A percentile compares a stretch with the other conserved stretches of the same genome.
Conservation (phyloP, 371 early-diverging fungal genomes). For the Mucor racemosus region DNA sequence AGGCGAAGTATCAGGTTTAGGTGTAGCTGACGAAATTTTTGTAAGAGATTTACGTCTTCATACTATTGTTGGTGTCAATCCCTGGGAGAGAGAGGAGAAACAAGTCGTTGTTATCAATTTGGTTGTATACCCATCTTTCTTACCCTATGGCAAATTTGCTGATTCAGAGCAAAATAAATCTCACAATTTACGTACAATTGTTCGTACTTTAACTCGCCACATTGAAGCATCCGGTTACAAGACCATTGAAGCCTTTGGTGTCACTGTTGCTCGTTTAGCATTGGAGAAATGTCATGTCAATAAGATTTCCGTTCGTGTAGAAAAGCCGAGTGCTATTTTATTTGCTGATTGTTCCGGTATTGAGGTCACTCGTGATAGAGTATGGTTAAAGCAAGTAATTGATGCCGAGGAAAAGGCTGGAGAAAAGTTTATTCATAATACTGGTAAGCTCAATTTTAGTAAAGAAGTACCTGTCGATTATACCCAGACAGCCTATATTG, state of each 20-base stretch:
- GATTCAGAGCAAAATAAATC: slow-evolving; percentile 62
- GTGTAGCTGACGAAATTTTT: slow-evolving; percentile 64
- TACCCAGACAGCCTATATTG: slow-evolving; percentile 68
- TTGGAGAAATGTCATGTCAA: slow-evolving; percentile 82
- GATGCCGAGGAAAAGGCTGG: slow-evolving; percentile 38
- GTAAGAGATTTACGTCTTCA: slow-evolving; percentile 80
- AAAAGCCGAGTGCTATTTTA: slow-evolving; percentile 91
- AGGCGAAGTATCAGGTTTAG: slow-evolving; percentile 52
- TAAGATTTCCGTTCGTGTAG: slow-evolving; percentile 85
- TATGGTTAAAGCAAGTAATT: slow-evolving; percentile 48
- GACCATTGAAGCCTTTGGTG: slow-evolving; percentile 85
- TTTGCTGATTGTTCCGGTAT: slow-evolving; percentile 93
- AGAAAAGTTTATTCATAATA: slow-evolving; percentile 34
- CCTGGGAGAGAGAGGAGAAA: slow-evolving; percentile 95
- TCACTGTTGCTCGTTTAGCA: slow-evolving; percentile 71
- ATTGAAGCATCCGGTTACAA: slow-evolving; percentile 79
- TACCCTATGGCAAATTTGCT: slow-evolving; percentile 46
- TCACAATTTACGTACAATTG: slow-evolving; percentile 86
- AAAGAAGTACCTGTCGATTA: slow-evolving; percentile 45
- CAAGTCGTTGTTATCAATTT: slow-evolving; percentile 88
- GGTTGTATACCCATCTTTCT: slow-evolving; percentile 66
- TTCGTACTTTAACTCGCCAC: slow-evolving; percentile 71
- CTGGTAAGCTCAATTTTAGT: slow-evolving; percentile 17
- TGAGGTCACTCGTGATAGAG: slow-evolving; percentile 82
- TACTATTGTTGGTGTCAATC: slow-evolving; percentile 93